Conservation (phyloP, 495 filamentous ascomycete species). For the Talaromyces nanjingensis region DNA sequence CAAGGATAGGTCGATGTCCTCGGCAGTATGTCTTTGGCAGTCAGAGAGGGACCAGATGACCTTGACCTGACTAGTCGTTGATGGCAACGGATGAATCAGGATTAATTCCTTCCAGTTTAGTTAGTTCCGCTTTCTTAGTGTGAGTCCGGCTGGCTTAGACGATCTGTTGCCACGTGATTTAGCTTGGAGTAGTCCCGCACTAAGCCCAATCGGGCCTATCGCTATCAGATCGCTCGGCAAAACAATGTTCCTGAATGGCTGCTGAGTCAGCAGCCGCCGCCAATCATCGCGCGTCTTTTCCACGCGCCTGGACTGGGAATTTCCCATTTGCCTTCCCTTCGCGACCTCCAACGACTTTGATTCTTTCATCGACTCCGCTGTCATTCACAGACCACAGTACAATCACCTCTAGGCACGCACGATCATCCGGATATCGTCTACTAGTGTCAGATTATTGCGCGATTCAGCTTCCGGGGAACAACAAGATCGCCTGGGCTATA, state of each 20-base stretch:
- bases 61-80: not conserved
- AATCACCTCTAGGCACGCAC: not conserved
- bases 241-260: constrained; percentile 6
- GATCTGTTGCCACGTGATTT: not conserved
- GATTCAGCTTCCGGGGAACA: not conserved
- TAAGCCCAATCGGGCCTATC: not conserved
- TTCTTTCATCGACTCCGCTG: not conserved
- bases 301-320: constrained; percentile 21
- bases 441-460: not conserved
- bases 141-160: not conserved
- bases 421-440: not conserved
- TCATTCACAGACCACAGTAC: not conserved
- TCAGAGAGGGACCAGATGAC: not conserved
- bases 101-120: not conserved
- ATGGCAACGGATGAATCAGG: not conserved
- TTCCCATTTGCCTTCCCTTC: constrained; percentile 31
- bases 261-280: constrained; percentile 24
- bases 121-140: not conserved
- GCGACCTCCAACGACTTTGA: constrained; percentile 12
- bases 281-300: constrained; percentile 33
- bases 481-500: not conserved
- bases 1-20: not conserved
- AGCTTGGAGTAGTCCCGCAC: not conserved
- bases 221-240: not conserved
- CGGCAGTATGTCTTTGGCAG: not conserved